phyloP scores from a whole-genome alignment of 2,329 filamentous ascomycete species.

The Aureobasidium lini region DNA sequence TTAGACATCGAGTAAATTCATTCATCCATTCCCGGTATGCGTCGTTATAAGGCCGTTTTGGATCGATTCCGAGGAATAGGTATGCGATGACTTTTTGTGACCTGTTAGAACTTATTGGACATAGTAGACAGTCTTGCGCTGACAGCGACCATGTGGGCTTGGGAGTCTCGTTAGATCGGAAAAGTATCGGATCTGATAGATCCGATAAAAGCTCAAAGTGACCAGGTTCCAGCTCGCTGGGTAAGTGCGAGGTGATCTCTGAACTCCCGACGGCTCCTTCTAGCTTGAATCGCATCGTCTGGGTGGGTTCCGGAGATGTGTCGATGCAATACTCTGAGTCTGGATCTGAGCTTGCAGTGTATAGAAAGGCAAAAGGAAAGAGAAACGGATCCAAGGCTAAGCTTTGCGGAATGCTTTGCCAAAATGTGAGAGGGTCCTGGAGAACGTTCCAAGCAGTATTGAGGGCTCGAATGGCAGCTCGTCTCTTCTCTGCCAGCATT shows the following conservation, averaged over 20 bases:
- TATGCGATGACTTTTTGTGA: constrained; percentile 10
- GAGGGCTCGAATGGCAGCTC: constrained; percentile 7
- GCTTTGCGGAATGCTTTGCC: constrained; percentile 7
- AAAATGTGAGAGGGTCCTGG: constrained; percentile 10
- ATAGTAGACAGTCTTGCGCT: not conserved
- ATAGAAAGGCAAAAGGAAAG: constrained; percentile 17
- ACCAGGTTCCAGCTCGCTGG: not conserved
- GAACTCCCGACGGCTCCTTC: not conserved
- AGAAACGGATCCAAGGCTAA: constrained; percentile 3
- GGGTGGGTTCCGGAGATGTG: not conserved
- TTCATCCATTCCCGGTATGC: constrained; percentile 10
- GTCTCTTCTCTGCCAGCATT: constrained; percentile 6
- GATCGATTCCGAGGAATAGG: constrained; percentile 10
- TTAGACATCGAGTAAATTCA: constrained; percentile 9
- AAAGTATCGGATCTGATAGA: not conserved
- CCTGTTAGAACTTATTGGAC: constrained; percentile 7
- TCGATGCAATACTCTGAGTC: not conserved
- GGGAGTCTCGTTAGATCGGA: not conserved
- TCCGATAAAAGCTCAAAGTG: not conserved
- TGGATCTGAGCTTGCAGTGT: not conserved
- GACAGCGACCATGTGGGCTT: not conserved
- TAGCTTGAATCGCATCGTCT: not conserved
- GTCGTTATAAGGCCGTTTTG: constrained; percentile 11
- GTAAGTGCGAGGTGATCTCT: not conserved
- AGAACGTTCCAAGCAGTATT: constrained; percentile 1